Base-by-base conservation (phyloP, 805 yeast genomes). In the Candida sphagnicola region DNA sequence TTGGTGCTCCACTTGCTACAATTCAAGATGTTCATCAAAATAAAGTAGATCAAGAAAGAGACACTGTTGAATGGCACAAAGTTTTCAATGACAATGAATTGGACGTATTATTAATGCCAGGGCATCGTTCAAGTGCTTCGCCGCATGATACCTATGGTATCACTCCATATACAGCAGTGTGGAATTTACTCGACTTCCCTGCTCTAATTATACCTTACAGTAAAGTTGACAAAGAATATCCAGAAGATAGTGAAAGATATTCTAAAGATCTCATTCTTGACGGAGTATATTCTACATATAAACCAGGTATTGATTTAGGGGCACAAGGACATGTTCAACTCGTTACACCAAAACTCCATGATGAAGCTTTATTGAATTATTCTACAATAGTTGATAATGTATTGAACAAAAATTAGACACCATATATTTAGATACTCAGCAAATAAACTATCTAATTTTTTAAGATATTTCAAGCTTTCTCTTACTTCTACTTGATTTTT, bases 101-200 rank as follows among this genome's bases (percentile, higher is more conserved):
- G 34, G 90, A 85, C 10, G 24, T 21, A 21, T 21, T 51, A 75
- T 80, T 51, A 70, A 85, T 42, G 60, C 85, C 32, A 74, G 83
- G 36, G 90, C 91, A 43, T 73, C 80, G 5, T 78, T 80, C 58
- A 75, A 74, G 39, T 82, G 82, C 45, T 80, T 79, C 36, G 87
- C 93, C n/a, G 85, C 88, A 31, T 72, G 71, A 39, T 77, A 82
- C 15, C 76, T 73, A 34, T 67, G 72, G 37, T 72, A 82, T 5
- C 76, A 74, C 56, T 82, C 84, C 89, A 3, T 85, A 85, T 67
- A 83, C 91, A 4, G 64, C 88, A 2, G 68, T 82, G 45, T 85
- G 79, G 76, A 85, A 85, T 61, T 54, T 84, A 41, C 58, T 83
- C 45, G 93, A 85, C 57, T 69, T 77, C 52, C 89, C 95, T 29